These are phyloP conservation scores for Candida qinlingensis DNA, from an alignment of 805 yeast genomes.

Conservation along the genomic window DNA sequence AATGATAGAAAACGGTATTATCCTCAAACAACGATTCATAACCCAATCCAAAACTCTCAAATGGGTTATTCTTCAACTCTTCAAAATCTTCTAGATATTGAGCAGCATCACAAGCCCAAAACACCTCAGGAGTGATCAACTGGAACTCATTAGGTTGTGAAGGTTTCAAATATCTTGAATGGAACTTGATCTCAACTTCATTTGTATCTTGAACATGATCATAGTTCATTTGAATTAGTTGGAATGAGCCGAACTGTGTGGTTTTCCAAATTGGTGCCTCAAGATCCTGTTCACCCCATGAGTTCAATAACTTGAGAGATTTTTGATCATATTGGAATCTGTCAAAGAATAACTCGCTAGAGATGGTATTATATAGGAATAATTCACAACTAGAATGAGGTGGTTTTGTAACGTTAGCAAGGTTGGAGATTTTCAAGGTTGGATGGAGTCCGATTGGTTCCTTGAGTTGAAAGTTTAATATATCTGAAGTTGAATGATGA, in stretches of 20 bases:
- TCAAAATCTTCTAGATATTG: conserved; percentile 20
- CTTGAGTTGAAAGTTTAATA: conserved; percentile 11
- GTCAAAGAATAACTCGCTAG: conserved; percentile 46
- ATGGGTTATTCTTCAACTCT: conserved; percentile 28
- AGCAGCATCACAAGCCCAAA: conserved; percentile 44
- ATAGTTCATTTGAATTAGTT: conserved; percentile 30
- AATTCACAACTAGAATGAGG: conserved; percentile 34
- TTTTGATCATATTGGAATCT: conserved; percentile 42
- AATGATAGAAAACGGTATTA: conserved; percentile 37
- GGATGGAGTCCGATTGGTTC: conserved; percentile 37
- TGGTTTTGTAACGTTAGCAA: conserved; percentile 9
- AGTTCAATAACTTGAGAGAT: conserved; percentile 28
- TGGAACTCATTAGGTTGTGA: conserved; percentile 15
- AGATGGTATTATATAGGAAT: conserved; percentile 38
- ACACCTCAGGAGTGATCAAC: conserved; percentile 36
- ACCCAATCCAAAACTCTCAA: conserved; percentile 36
- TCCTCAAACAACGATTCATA: conserved; percentile 42
- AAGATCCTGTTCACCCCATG: conserved; percentile 53
- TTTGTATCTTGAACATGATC: conserved; percentile 9
- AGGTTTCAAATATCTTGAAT: conserved; percentile 47
- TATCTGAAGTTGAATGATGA: conserved; percentile 8
- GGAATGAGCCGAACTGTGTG: conserved; percentile 41
- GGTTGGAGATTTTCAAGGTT: conserved; percentile 15
- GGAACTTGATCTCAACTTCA: conserved; percentile 37
- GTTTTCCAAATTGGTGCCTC: conserved; percentile 50